These are phyloP conservation scores for Exophiala bonariae DNA, from an alignment of 2,329 filamentous ascomycete genomes.

Conservation along the genomic window DNA sequence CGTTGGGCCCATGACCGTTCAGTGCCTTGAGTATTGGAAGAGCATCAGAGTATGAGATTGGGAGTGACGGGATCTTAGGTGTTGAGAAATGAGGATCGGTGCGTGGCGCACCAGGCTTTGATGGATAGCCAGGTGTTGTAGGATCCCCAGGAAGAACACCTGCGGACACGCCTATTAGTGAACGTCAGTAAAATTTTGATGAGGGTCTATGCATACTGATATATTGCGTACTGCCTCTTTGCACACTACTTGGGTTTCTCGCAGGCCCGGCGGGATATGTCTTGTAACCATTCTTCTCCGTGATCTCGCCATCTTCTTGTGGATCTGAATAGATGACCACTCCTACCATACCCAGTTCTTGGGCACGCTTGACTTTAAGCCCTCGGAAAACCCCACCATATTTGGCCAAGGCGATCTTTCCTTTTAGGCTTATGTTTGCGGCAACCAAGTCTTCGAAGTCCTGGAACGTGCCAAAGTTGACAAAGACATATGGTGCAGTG, in stretches of 20 bases:
- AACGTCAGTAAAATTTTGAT: constrained; percentile 8
- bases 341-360: constrained; percentile 88
- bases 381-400: constrained; percentile 88
- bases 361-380: constrained; percentile 87
- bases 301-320: constrained; percentile 80
- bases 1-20: constrained; percentile 82
- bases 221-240: constrained; percentile 83
- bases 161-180: constrained; percentile 32
- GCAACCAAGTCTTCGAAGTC: constrained; percentile 81
- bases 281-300: constrained; percentile 75
- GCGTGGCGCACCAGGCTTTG: constrained; percentile 82
- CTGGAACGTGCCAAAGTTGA: constrained; percentile 83
- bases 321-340: constrained; percentile 83
- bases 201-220: constrained; percentile 57
- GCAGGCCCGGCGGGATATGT: constrained; percentile 84
- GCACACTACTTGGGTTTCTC: constrained; percentile 82
- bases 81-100: constrained; percentile 68
- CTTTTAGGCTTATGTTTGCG: constrained; percentile 72
- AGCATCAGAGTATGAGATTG: constrained; percentile 85
- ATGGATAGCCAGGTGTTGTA: constrained; percentile 91
- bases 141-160: constrained; percentile 69
- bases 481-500: constrained; percentile 81
- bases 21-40: constrained; percentile 84
- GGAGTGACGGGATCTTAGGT: constrained; percentile 84
- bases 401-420: constrained; percentile 83